Evolutionary conservation across 1,284 basidiomycete genomes (phyloP).

Genomic region (Trichosporon inkin): DNA sequence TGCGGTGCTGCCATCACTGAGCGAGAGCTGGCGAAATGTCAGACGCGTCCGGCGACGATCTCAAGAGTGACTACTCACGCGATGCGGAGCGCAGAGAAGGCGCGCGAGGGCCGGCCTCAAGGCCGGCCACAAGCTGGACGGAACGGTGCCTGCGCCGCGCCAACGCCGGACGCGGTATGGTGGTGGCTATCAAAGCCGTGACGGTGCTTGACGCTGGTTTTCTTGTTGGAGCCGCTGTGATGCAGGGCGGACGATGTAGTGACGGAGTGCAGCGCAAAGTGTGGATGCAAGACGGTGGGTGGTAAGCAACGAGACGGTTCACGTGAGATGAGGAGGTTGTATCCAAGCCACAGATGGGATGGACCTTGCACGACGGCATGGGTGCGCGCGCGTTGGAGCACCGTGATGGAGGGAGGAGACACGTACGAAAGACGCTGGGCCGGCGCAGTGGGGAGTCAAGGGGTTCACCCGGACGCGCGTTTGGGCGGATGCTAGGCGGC

Average conservation of each 20-base stretch:
- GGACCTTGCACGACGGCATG: neutral
- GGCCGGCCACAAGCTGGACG: conserved; percentile 21
- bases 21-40: conserved; percentile 4
- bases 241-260: neutral
- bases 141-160: conserved; percentile 17
- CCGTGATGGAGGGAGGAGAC: neutral
- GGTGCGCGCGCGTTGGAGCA: neutral
- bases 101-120: conserved; percentile 23
- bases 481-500: neutral
- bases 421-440: conserved; percentile 6
- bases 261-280: neutral
- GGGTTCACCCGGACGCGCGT: neutral
- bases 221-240: neutral
- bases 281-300: neutral
- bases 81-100: conserved; percentile 6
- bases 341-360: neutral
- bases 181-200: conserved; percentile 10
- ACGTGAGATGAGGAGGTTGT: neutral
- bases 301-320: neutral
- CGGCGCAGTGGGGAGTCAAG: neutral
- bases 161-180: conserved; percentile 13
- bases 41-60: neutral
- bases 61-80: neutral
- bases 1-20: conserved; percentile 28
- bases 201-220: neutral